Evolutionary conservation across 164 flowering plant species (phyloP), one percentile per base, ranked within the genome.

Genomic region (Tinospora cordifolia): DNA sequence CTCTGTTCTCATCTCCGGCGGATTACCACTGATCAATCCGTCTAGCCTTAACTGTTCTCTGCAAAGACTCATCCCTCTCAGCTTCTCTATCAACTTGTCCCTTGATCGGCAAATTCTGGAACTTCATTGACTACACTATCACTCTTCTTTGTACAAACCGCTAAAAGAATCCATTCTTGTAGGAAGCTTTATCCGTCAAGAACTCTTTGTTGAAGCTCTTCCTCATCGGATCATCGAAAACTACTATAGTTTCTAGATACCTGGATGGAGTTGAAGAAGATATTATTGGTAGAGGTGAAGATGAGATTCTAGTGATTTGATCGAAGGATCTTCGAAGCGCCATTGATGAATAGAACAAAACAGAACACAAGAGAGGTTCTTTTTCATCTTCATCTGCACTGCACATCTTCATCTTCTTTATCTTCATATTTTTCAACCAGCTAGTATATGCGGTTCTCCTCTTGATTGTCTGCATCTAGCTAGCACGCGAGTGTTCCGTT

Each of bases 41-140:
- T 84, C 87, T 1, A 89, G 44, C 12, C 75, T 73, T 13, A 91
- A 70, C 72, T 91, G 78, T n/a, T 83, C 82, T 67, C 68, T 74
- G 9, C 70, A 67, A 73, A 85, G 70, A 72, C 77, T 83, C 74
- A 86, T 81, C 15, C 59, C 79, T 66, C 75, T 76, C 3, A 91
- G 65, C 70, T 74, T 84, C 81, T 82, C 86, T 69, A 83, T 39
- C 71, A 89, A 62, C 38, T 66, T 80, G 17, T 76, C 84, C 6
- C 88, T n/a, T 84, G 21, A 69, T 57, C 25, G 84, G 83, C 0
- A 74, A n/a, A 9, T 78, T 40, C 75, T 74, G 75, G 38, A 78
- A 2, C 62, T 71, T 83, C 73, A 83, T 74, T 27, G 77, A 72
- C 30, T 74, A 74, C 27, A 70, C 57, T 4, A 75, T 14, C 14